Conservation (phyloP, 148 eudicot genomes). For the Agrostemma githago region DNA sequence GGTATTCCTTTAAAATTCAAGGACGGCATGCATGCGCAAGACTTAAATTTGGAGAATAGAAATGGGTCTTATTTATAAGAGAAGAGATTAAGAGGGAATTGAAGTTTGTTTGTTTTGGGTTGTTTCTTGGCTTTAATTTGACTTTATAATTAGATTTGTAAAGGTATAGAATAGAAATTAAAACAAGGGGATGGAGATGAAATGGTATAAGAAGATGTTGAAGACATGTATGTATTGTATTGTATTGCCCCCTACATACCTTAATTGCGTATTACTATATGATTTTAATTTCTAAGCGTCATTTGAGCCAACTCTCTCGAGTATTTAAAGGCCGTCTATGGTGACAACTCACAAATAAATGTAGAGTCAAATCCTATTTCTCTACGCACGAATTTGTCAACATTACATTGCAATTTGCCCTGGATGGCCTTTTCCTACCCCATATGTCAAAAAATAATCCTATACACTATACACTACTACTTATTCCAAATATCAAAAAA, state of each 20-base stretch:
- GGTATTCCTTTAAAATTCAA: neutral
- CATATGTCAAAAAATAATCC: neutral
- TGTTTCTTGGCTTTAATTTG: too few species aligned
- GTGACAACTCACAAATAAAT: too few species aligned
- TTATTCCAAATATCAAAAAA: too few species aligned
- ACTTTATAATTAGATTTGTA: neutral
- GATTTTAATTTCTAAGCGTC: conserved; percentile 7
- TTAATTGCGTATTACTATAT: neutral
- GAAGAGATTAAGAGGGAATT: too few species aligned
- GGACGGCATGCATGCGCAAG: neutral
- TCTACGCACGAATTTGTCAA: too few species aligned
- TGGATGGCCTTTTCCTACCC: neutral
- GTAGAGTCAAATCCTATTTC: too few species aligned
- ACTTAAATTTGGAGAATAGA: neutral
- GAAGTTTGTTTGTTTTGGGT: too few species aligned
- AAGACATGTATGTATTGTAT: too few species aligned
- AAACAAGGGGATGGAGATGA: neutral
- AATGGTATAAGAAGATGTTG: neutral
- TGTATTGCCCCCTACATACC: neutral
- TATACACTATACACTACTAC: too few species aligned
- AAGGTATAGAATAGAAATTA: neutral
- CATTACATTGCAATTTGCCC: too few species aligned
- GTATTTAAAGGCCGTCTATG: conserved; percentile 12
- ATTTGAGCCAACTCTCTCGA: neutral
- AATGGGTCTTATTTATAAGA: too few species aligned